Evolutionary conservation across 2,329 filamentous ascomycete species (phyloP).

Genomic region (Madurella fahalii): DNA sequence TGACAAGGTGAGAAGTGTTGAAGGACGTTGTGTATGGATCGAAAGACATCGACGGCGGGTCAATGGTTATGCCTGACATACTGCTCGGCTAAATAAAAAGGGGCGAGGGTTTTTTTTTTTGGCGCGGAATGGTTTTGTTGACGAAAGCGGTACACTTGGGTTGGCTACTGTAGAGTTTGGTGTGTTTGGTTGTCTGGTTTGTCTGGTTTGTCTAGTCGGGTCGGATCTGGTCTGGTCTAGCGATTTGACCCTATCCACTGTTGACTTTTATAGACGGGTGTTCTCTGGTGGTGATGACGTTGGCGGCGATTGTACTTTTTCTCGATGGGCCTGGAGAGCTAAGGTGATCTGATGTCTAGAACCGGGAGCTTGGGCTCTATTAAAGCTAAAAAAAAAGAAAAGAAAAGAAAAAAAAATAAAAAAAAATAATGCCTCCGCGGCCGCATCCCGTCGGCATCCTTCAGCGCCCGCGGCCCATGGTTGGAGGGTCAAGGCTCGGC

Average conservation of each 20-base stretch:
- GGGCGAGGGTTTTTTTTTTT: no score
- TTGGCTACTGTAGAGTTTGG: background rate
- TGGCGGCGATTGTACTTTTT: constrained; percentile 3
- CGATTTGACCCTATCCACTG: background rate
- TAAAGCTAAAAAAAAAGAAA: no score
- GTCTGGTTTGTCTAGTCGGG: no score
- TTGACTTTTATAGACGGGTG: background rate
- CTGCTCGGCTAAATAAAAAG: background rate
- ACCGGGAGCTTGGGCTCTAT: constrained; percentile 13
- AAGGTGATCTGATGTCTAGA: constrained; percentile 1
- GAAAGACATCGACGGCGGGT: constrained; percentile 20
- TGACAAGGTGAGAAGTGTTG: constrained; percentile 20
- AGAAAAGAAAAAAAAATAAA: no score
- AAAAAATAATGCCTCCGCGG: constrained; percentile 2
- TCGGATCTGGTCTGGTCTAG: no score
- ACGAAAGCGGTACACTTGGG: background rate
- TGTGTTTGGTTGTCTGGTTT: no score
- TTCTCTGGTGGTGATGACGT: constrained; percentile 1
- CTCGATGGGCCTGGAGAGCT: constrained; percentile 3
- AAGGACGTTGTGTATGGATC: constrained; percentile 21
- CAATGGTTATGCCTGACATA: constrained; percentile 18
- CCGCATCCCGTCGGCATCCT: constrained; percentile 1
- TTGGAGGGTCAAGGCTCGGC: constrained; percentile 1
- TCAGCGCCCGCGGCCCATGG: constrained; percentile 12
- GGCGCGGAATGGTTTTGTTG: no score